Conservation (phyloP, 2,329 filamentous ascomycete genomes). For the Apiospora malaysiana region DNA sequence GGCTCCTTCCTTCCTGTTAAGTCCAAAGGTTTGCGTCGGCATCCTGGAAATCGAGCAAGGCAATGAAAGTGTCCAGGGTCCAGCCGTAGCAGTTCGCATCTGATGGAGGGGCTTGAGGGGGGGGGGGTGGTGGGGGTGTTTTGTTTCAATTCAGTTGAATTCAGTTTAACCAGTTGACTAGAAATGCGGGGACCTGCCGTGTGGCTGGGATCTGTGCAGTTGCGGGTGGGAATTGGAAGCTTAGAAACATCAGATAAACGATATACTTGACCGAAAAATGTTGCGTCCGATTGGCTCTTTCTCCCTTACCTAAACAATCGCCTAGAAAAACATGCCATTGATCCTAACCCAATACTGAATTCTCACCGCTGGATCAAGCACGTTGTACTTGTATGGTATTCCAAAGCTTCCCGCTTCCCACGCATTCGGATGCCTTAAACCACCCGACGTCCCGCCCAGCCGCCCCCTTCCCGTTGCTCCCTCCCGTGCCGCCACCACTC, state of each 20-base stretch:
- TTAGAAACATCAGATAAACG: constrained; percentile 6
- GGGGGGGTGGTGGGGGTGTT: not conserved
- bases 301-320: not conserved
- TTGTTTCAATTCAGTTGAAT: not conserved
- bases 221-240: not conserved
- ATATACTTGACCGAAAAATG: not conserved
- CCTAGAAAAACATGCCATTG: constrained; percentile 4
- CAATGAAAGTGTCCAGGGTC: not conserved
- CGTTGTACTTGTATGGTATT: no score
- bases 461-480: not conserved
- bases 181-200: not conserved
- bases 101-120: not conserved
- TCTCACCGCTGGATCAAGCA: not conserved
- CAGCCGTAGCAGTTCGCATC: not conserved
- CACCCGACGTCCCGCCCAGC: constrained; percentile 10
- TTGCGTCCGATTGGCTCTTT: not conserved
- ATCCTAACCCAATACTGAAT: not conserved
- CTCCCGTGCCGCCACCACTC: constrained; percentile 6
- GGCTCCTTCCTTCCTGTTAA: not conserved
- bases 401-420: no score
- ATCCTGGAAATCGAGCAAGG: not conserved
- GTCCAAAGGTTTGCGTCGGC: constrained; percentile 4
- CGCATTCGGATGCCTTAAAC: not conserved
- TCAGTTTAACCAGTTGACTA: no score
- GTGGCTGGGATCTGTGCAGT: not conserved